These are phyloP conservation scores for Naganishia friedmannii DNA, from an alignment of 768 basidiomycete genomes.

Conservation along the genomic window DNA sequence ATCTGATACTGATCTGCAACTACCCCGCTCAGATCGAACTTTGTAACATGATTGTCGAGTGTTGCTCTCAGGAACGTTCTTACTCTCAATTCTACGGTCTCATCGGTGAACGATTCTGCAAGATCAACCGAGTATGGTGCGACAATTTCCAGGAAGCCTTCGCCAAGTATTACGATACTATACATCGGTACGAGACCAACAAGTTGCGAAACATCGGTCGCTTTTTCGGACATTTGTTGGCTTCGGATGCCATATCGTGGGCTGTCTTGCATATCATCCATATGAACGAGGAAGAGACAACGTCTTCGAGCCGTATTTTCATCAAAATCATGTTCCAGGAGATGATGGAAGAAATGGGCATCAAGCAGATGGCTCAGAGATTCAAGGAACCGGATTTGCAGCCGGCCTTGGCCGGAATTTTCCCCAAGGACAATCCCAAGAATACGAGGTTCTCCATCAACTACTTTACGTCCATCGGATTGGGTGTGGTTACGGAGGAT, in stretches of 20 bases:
- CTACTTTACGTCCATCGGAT: conserved; percentile 91
- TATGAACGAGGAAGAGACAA: conserved; percentile 97
- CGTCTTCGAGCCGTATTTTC: conserved; percentile 92
- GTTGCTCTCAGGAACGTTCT: conserved; percentile 98
- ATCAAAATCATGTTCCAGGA: conserved; percentile 95
- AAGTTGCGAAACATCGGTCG: conserved; percentile 93
- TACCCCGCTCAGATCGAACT: conserved; percentile 70
- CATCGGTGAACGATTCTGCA: conserved; percentile 91
- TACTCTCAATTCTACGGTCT: conserved; percentile 98
- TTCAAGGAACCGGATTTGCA: conserved; percentile 84
- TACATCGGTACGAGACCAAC: conserved; percentile 98
- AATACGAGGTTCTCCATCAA: conserved; percentile 90
- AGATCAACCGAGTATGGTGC: conserved; percentile 91
- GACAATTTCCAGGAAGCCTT: conserved; percentile 85
- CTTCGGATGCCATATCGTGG: conserved; percentile 87
- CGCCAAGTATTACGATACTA: conserved; percentile 83
- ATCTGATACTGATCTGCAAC: conserved; percentile 5
- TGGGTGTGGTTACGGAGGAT: conserved; percentile 86
- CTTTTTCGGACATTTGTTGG: conserved; percentile 89
- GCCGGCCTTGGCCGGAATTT: conserved; percentile 72
- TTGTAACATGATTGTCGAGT: conserved; percentile 98
- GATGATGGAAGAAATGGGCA: conserved; percentile 88
- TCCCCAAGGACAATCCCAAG: conserved; percentile 94
- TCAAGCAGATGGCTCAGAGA: conserved; percentile 78
- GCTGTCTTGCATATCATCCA: conserved; percentile 74